phyloP scores from a whole-genome alignment of 2,329 filamentous ascomycete species.

The Triangularia setosa region DNA sequence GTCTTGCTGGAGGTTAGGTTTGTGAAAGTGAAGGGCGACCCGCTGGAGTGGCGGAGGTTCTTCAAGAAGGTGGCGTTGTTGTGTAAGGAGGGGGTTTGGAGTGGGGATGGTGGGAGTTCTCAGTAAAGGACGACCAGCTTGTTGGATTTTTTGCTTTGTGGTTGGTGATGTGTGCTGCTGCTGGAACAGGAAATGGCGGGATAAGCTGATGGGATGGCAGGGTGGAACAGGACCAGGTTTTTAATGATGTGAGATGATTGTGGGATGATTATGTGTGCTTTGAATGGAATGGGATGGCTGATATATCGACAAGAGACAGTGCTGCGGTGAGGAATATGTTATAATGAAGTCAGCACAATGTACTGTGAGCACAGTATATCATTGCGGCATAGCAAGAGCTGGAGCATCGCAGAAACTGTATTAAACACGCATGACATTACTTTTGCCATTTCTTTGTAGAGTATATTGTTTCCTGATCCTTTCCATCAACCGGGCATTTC shows the following conservation, averaged over 20 bases:
- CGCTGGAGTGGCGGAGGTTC: slow-evolving; percentile 90
- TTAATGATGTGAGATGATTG: not conserved
- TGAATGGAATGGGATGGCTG: not conserved
- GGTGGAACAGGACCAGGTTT: not conserved
- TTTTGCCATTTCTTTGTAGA: not conserved
- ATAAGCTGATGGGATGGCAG: not conserved
- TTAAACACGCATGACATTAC: not conserved
- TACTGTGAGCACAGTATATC: not conserved
- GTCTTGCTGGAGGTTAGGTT: slow-evolving; percentile 83
- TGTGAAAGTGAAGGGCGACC: slow-evolving; percentile 92
- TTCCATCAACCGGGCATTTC: too few species aligned
- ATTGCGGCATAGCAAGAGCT: not conserved
- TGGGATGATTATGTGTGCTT: not conserved
- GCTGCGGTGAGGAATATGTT: not conserved
- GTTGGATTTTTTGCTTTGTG: not conserved
- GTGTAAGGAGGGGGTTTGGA: slow-evolving; percentile 72
- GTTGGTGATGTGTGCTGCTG: not conserved
- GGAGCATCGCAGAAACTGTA: not conserved
- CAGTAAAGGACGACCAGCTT: not conserved
- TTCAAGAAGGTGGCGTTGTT: slow-evolving; percentile 93
- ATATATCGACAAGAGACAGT: not conserved
- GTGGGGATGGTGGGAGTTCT: not conserved
- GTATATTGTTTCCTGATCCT: not conserved
- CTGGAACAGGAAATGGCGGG: not conserved
- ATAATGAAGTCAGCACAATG: not conserved